Evolutionary conservation across 257 asterid species (phyloP), one percentile per base, ranked within the genome.

Genomic region (Rubia yunnanensis): DNA sequence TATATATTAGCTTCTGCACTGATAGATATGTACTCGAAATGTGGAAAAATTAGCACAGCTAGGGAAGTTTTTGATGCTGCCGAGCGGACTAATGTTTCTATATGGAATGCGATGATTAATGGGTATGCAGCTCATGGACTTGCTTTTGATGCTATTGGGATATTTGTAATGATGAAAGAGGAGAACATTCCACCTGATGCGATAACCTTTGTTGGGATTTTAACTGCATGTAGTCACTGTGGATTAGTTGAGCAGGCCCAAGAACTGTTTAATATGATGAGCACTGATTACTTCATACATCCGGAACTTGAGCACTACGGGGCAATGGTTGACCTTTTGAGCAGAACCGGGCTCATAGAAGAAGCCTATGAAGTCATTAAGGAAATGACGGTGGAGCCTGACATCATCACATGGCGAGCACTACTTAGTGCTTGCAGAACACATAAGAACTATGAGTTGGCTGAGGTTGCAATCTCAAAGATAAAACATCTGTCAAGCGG

Each of bases 271-370:
- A 64, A 80, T 74, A 67, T 80, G 30, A 87, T 90, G 97, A 77
- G 79, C 78, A 81, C 54, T 28, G 28, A 22, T 9, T 86, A 70
- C 72, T 75, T 70, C 26, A 81, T 87, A 60, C 75, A 63, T 66
- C 97, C 96, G 22, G 84, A 87, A 63, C 84, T 85, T 60, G 95
- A 84, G 84, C 97, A 90, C 65, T 87, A 82, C 62, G 97, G 96
- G 35, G 83, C 95, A 44, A 86, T 86, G 96, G 83, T 86, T 67
- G 96, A 86, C 76, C 77, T 86, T 27, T 75, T 84, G 7, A 87
- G 82, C 49, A 82, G 96, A 71, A 92, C 91, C 55, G 95, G 88
- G 34, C 80, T 79, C 60, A 73, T 86, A 35, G 82, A 79, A 54
- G 91, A 89, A 80, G 90, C 95, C 50, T 78, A 71, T 73, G 70